Conservation (phyloP, 192 early-diverging fungal genomes). For the Dissophora ornata region DNA sequence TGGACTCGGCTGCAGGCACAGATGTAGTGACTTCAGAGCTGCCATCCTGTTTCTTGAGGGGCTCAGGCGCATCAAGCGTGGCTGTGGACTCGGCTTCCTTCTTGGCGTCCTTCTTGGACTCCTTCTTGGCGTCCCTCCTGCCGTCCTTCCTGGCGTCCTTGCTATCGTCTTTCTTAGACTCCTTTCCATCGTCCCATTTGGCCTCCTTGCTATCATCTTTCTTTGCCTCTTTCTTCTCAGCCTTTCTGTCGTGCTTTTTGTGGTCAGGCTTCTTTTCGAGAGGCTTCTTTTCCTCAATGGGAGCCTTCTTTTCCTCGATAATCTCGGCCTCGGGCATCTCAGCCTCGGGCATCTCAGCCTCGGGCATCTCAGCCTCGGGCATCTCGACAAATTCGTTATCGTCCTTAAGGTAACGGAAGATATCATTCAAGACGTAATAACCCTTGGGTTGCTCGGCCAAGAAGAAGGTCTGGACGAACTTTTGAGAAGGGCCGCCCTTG, state of each 20-base stretch:
- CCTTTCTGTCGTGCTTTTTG: conserved; percentile 29
- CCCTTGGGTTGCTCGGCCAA: conserved; percentile 88
- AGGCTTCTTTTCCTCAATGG: conserved; percentile 45
- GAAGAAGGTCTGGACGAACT: conserved; percentile 94
- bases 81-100: conserved; percentile 36
- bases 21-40: conserved; percentile 29
- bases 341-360: conserved; percentile 12
- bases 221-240: too few relatives aligned
- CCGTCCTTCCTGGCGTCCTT: conserved; percentile 39
- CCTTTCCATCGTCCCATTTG: too few relatives aligned
- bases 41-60: conserved; percentile 19
- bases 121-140: conserved; percentile 26
- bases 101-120: conserved; percentile 27
- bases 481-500: conserved; percentile 79
- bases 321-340: conserved; percentile 9
- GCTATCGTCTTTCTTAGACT: too few relatives aligned
- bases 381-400: conserved; percentile 63
- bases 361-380: neutral
- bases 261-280: conserved; percentile 34
- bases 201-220: too few relatives aligned
- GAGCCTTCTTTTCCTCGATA: conserved; percentile 43
- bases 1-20: conserved; percentile 8
- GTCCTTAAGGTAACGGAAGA: conserved; percentile 95
- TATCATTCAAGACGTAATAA: conserved; percentile 95
- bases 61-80: conserved; percentile 24